A percentile compares a stretch with the other conserved stretches of the same genome.
Evolutionary conservation across 768 basidiomycete genomes (phyloP).

Genomic region (Lactifluus subvellereus): DNA sequence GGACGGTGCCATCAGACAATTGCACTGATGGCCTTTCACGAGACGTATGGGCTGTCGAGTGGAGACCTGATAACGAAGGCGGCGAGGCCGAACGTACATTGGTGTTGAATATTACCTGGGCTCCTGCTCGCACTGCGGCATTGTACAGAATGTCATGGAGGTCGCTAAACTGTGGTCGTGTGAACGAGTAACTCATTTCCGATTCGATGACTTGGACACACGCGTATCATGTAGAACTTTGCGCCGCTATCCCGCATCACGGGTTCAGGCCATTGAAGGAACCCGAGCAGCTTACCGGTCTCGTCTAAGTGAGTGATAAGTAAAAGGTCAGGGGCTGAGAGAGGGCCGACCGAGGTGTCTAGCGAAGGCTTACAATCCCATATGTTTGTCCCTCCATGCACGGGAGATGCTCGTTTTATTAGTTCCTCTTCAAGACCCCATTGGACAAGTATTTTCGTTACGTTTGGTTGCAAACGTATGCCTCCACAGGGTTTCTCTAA

Average conservation of each 20-base stretch:
- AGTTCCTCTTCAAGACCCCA: slow-evolving; percentile 24
- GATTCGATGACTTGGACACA: slow-evolving; percentile 2
- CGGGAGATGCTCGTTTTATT: background rate
- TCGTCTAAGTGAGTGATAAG: slow-evolving; percentile 1
- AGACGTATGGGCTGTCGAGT: background rate
- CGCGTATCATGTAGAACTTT: slow-evolving; percentile 14
- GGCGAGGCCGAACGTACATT: slow-evolving; percentile 7
- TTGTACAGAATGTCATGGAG: slow-evolving; percentile 19
- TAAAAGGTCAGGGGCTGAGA: background rate
- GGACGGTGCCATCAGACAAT: slow-evolving; percentile 18
- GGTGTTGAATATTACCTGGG: slow-evolving; percentile 16
- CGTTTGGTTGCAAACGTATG: slow-evolving; percentile 19
- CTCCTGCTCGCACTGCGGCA: slow-evolving; percentile 14
- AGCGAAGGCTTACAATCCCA: slow-evolving; percentile 18
- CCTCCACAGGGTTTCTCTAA: background rate
- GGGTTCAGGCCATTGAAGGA: slow-evolving; percentile 13
- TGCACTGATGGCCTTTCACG: slow-evolving; percentile 10
- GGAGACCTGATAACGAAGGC: background rate
- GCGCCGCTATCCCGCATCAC: slow-evolving; percentile 10
- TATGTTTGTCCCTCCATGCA: slow-evolving; percentile 7
- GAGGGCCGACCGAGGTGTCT: background rate
- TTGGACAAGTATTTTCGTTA: slow-evolving; percentile 20
- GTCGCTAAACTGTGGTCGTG: slow-evolving; percentile 15
- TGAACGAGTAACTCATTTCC: background rate
- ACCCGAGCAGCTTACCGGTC: slow-evolving; percentile 8